phyloP scores from a whole-genome alignment of 768 basidiomycete species.

The Suillus subaureus region DNA sequence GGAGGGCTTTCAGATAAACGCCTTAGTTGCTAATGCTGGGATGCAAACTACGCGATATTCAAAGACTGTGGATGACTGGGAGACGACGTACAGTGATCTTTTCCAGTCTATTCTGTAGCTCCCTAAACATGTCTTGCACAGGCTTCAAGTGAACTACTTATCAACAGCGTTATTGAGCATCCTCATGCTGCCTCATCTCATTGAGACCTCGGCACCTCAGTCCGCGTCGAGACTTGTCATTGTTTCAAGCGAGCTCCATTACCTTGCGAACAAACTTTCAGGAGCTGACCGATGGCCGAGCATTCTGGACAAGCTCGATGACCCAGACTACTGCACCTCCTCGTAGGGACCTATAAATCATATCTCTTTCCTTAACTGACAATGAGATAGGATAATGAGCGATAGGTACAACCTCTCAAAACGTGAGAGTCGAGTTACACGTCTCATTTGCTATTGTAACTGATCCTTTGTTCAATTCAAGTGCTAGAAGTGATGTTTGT shows the following conservation, averaged over 20 bases:
- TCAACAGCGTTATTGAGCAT: slow-evolving; percentile 35
- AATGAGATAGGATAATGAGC: slow-evolving; percentile 13
- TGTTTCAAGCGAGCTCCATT: slow-evolving; percentile 35
- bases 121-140: slow-evolving; percentile 11
- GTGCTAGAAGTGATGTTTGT: slow-evolving; percentile 35
- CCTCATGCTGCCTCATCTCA: slow-evolving; percentile 36
- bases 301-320: slow-evolving; percentile 31
- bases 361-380: slow-evolving; percentile 1
- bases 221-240: slow-evolving; percentile 31
- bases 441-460: not conserved
- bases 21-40: slow-evolving; percentile 36
- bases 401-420: slow-evolving; percentile 29
- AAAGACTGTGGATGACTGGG: slow-evolving; percentile 48
- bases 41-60: slow-evolving; percentile 18
- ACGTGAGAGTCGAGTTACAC: slow-evolving; percentile 17
- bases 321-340: slow-evolving; percentile 23
- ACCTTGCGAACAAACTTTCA: slow-evolving; percentile 12
- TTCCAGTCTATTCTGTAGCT: not conserved
- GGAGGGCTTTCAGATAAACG: slow-evolving; percentile 26
- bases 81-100: slow-evolving; percentile 37
- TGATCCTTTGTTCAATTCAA: slow-evolving; percentile 13
- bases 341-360: slow-evolving; percentile 16
- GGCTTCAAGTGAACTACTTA: slow-evolving; percentile 39
- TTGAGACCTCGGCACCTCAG: slow-evolving; percentile 22
- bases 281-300: slow-evolving; percentile 10